Evolutionary conservation across 2,329 filamentous ascomycete genomes (phyloP), one percentile per base, ranked within the genome.

Genomic region (Hortaea werneckii): DNA sequence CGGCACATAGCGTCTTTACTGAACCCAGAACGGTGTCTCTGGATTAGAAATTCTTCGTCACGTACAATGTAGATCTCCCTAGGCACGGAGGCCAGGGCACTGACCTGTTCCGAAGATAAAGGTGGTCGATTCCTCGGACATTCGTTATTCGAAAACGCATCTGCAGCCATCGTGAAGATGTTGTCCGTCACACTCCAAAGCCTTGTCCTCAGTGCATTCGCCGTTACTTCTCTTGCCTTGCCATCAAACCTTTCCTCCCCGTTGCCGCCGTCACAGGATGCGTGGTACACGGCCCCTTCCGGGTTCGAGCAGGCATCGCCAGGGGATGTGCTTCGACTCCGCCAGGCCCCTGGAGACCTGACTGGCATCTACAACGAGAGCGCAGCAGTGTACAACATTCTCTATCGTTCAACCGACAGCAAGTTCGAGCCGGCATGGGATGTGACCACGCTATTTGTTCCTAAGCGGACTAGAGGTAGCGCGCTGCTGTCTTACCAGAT

Each of bases 231-330:
- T 13, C 8, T 40, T 40, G 37, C 37, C 37, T 9, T 40, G 8
- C 37, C 37, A 40, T n/a, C 11, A 3, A n/a, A 10, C 26, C 29
- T 42, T n/a, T 27, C 40, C 10, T 28, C 34, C 11, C 49, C 56
- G 6, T 37, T 65, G 1, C 59, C 60, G 9, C 65, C 65, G n/a
- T 60, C 54, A 26, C 42, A 60, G 41, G 65, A 67, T 44, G 62
- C 64, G 4, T 68, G 60, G 54, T 67, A 67, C 44, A 55, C 53
- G 6, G 52, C 64, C 5, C 62, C 65, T 8, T 11, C 28, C 1
- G 54, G 53, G 10, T 62, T 49, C 46, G 55, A 62, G 43, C 40
- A 40, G 28, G 44, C 57, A 5, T 46, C 51, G 5, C 65, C 65
- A 1, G 67, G 66, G 5, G 47, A 51, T 1, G 56, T 68, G 20